A percentile compares a stretch with the other conserved stretches of the same genome.
Conservation (phyloP, 192 early-diverging fungal species). For the Geranomyces michiganensis region DNA sequence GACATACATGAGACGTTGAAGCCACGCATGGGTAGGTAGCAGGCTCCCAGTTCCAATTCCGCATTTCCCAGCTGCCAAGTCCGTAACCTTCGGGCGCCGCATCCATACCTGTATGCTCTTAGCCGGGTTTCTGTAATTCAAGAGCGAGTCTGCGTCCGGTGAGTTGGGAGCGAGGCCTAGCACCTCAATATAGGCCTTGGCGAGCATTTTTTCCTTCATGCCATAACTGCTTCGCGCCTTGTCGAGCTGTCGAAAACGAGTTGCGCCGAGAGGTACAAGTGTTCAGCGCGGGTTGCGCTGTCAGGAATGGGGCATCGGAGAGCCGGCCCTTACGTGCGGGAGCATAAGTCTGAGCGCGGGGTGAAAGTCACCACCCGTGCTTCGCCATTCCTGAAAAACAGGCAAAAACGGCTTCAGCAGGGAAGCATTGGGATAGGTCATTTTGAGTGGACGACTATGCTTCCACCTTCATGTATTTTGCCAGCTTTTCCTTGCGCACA, state of each 20-base stretch:
- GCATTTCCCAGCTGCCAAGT: no score
- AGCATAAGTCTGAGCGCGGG: slow-evolving; percentile 41
- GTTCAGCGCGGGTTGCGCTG: neutral
- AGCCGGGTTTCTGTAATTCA: slow-evolving; percentile 70
- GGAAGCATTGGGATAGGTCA: neutral
- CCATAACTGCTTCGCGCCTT: slow-evolving; percentile 63
- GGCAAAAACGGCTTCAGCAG: neutral
- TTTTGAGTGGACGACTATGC: neutral
- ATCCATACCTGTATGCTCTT: slow-evolving; percentile 12
- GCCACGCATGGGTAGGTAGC: no score
- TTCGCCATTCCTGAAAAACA: slow-evolving; percentile 18
- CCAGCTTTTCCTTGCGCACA: slow-evolving; percentile 4
- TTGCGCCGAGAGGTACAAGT: neutral
- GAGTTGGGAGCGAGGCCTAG: slow-evolving; percentile 63
- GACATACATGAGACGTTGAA: no score
- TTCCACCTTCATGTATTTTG: slow-evolving; percentile 24
- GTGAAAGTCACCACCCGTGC: slow-evolving; percentile 28
- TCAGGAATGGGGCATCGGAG: no score
- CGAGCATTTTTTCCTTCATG: slow-evolving; percentile 70
- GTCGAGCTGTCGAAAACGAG: slow-evolving; percentile 41
- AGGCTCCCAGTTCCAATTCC: no score
- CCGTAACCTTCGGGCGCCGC: neutral
- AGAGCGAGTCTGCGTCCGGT: slow-evolving; percentile 66
- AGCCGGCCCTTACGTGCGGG: slow-evolving; percentile 44
- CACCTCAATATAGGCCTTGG: slow-evolving; percentile 62